Conservation (phyloP, 176 grass and related monocot species). For the Phoenix roebelenii region DNA sequence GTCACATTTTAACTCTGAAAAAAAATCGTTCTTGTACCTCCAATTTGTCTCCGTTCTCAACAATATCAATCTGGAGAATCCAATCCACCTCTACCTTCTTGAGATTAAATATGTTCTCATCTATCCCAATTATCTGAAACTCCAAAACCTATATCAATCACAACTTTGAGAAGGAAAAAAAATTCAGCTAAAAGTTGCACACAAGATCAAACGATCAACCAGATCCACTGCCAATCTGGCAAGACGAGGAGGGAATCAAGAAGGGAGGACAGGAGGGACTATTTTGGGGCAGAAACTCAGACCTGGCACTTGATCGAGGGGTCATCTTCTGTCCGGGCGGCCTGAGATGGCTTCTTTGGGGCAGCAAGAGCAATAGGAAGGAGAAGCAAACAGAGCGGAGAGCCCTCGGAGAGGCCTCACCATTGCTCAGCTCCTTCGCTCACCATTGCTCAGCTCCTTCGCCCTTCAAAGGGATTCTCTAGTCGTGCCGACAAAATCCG, state of each 20-base stretch:
- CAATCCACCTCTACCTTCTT: constrained; percentile 98
- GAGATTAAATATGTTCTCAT: constrained; percentile 87
- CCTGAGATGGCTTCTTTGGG: constrained; percentile 44
- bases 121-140: constrained; percentile 90
- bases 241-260: too few relatives aligned
- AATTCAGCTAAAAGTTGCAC: too few relatives aligned
- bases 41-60: constrained; percentile 75
- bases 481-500: too few relatives aligned
- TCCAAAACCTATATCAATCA: constrained; percentile 45
- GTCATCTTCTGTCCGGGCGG: constrained; percentile 78
- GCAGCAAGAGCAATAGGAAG: neutral
- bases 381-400: constrained; percentile 18
- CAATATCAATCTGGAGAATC: constrained; percentile 85
- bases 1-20: too few relatives aligned
- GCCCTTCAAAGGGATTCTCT: too few relatives aligned
- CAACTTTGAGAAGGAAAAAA: too few relatives aligned
- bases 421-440: neutral
- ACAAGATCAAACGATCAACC: too few relatives aligned
- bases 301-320: constrained; percentile 93
- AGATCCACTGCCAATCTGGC: neutral
- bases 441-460: neutral
- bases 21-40: constrained; percentile 31
- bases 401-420: neutral
- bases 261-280: constrained; percentile 17
- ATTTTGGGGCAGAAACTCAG: constrained; percentile 57